A percentile compares a stretch with the other conserved stretches of the same genome.
Evolutionary conservation across 2,329 filamentous ascomycete species (phyloP).

Genomic region (Pyrenochaeta sp.): DNA sequence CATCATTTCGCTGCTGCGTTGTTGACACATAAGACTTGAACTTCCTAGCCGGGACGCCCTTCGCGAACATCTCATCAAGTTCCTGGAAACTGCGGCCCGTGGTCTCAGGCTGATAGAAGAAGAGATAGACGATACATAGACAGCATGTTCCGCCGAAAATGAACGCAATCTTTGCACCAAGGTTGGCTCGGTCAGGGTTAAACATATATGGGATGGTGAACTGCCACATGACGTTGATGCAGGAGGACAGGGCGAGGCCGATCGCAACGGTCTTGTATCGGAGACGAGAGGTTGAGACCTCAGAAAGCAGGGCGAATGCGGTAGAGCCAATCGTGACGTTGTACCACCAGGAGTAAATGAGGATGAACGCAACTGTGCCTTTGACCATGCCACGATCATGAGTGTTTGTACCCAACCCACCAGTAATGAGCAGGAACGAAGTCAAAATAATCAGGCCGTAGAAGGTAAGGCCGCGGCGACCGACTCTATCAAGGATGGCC

Average conservation of each 20-base stretch:
- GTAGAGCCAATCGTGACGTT: constrained; percentile 84
- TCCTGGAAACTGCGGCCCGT: constrained; percentile 79
- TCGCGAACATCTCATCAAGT: constrained; percentile 79
- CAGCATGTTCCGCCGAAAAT: constrained; percentile 8
- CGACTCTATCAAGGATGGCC: constrained; percentile 4
- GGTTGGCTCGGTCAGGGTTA: constrained; percentile 11
- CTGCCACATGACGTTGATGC: constrained; percentile 39
- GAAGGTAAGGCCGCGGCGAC: constrained; percentile 6
- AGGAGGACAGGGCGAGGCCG: no score
- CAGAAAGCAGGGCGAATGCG: constrained; percentile 82
- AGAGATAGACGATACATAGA: constrained; percentile 66
- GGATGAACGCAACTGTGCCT: constrained; percentile 36
- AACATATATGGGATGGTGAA: constrained; percentile 12
- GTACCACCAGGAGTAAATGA: constrained; percentile 68
- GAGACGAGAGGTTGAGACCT: constrained; percentile 78
- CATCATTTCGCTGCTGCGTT: not conserved
- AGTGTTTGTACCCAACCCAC: constrained; percentile 4
- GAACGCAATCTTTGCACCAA: constrained; percentile 13
- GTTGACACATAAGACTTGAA: constrained; percentile 8
- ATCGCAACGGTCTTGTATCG: constrained; percentile 73
- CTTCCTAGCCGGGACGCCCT: constrained; percentile 18
- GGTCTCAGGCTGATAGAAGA: constrained; percentile 78
- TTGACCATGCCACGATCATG: constrained; percentile 41
- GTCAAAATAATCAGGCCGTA: constrained; percentile 7
- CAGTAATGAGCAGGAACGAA: constrained; percentile 5